Conservation (phyloP, 495 filamentous ascomycete genomes). For the Aeminium ludgeri region DNA sequence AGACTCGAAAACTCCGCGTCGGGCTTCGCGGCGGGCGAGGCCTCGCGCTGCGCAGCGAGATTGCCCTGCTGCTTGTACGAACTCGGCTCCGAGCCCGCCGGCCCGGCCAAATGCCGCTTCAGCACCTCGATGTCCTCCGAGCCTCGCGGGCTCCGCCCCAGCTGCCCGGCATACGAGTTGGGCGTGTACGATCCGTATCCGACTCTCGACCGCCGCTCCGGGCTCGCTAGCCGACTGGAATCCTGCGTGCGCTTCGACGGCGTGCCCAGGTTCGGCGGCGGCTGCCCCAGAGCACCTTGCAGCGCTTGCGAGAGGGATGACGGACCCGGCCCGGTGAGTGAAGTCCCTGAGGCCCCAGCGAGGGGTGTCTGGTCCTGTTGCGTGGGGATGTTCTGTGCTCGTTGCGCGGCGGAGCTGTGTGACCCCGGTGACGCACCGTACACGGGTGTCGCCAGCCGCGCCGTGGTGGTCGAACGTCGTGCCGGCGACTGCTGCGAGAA, state of each 20-base stretch:
- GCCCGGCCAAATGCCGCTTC: constrained; percentile 24
- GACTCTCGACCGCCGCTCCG: constrained; percentile 9
- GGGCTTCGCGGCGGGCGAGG: constrained; percentile 16
- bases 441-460: constrained; percentile 20
- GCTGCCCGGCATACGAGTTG: constrained; percentile 11
- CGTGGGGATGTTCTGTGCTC: constrained; percentile 7
- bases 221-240: constrained; percentile 9
- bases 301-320: constrained; percentile 26
- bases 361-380: constrained; percentile 21
- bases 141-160: constrained; percentile 19
- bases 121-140: constrained; percentile 26
- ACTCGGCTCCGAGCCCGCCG: constrained; percentile 11
- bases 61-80: constrained; percentile 2
- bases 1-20: constrained; percentile 85
- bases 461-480: constrained; percentile 15
- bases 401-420: constrained; percentile 5
- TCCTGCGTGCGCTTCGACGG: constrained; percentile 6
- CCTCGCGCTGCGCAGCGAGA: neutral
- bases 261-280: constrained; percentile 21
- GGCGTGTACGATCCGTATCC: constrained; percentile 22
- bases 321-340: constrained; percentile 23
- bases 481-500: constrained; percentile 7
- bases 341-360: constrained; percentile 17
- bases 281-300: constrained; percentile 18
- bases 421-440: constrained; percentile 1